These are phyloP conservation scores for Wallacemonas sp. DNA, from an alignment of 208 protist genomes.

Conservation along the genomic window DNA sequence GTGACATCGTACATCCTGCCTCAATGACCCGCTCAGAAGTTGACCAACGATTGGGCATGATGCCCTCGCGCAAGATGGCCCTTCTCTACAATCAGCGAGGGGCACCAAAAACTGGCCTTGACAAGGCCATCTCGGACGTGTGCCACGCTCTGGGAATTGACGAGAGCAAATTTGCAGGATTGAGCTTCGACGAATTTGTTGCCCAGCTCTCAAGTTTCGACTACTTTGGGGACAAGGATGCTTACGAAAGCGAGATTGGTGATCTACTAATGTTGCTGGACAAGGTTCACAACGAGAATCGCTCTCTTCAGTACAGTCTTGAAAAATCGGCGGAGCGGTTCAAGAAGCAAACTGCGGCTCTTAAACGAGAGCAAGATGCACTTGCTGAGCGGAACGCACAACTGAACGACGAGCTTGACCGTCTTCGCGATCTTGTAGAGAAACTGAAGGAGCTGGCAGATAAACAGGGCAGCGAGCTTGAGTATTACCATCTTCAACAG, in stretches of 20 bases:
- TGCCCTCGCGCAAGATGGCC: constrained; percentile 44
- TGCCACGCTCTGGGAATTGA: constrained; percentile 42
- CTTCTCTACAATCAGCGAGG: constrained; percentile 29
- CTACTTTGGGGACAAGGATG: constrained; percentile 48
- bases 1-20: constrained; percentile 40
- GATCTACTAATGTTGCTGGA: constrained; percentile 61
- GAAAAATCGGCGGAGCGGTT: constrained; percentile 62
- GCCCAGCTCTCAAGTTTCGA: constrained; percentile 34
- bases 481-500: constrained; percentile 45
- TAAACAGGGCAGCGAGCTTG: constrained; percentile 39
- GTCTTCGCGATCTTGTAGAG: constrained; percentile 40
- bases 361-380: constrained; percentile 46
- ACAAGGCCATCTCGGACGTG: constrained; percentile 43
- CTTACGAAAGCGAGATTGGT: constrained; percentile 63
- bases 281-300: constrained; percentile 56
- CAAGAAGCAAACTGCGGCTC: constrained; percentile 43
- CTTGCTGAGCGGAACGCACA: constrained; percentile 36
- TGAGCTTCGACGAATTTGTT: constrained; percentile 46
- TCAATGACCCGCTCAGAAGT: constrained; percentile 25
- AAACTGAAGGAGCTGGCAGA: constrained; percentile 50
- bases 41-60: constrained; percentile 23
- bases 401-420: constrained; percentile 44
- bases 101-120: constrained; percentile 39
- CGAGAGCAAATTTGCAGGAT: constrained; percentile 32
- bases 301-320: constrained; percentile 50